Evolutionary conservation across 148 eudicot species (phyloP).

Genomic region (Fallopia convolvulus): DNA sequence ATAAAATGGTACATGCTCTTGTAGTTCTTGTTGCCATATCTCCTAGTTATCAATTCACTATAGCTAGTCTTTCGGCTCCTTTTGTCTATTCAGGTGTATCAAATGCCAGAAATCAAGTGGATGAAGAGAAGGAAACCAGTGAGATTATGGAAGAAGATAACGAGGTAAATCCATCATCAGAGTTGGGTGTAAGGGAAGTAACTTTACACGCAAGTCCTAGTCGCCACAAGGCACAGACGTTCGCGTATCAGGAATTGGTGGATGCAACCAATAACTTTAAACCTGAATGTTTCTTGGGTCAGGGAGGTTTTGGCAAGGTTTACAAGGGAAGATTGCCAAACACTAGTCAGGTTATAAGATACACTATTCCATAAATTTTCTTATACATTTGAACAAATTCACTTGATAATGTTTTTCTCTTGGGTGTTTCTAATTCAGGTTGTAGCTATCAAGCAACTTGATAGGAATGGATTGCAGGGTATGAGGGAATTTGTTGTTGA

Average conservation of each 20-base stretch:
- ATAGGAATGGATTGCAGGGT: constrained; percentile 64
- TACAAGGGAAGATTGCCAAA: constrained; percentile 1
- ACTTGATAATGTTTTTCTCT: too few species aligned
- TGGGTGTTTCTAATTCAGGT: constrained; percentile 23
- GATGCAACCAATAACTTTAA: constrained; percentile 8
- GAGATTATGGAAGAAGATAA: background rate
- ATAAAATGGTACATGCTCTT: too few species aligned
- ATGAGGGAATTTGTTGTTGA: constrained; percentile 69
- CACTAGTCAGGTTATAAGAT: background rate
- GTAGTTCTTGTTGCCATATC: too few species aligned
- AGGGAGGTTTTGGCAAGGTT: constrained; percentile 10
- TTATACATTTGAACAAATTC: too few species aligned
- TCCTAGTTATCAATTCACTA: too few species aligned
- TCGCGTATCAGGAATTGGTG: constrained; percentile 1
- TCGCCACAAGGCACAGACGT: constrained; percentile 1
- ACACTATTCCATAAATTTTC: background rate
- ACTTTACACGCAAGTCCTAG: background rate
- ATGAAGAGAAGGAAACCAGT: background rate
- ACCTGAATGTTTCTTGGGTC: background rate
- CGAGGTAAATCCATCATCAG: background rate
- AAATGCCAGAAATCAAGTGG: background rate
- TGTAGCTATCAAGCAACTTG: constrained; percentile 80
- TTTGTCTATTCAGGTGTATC: background rate
- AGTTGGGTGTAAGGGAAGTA: background rate
- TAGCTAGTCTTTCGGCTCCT: too few species aligned